Evolutionary conservation across 345 rosid genomes (phyloP), one percentile per base, ranked within the genome.

Genomic region (Pelargonium nanum): DNA sequence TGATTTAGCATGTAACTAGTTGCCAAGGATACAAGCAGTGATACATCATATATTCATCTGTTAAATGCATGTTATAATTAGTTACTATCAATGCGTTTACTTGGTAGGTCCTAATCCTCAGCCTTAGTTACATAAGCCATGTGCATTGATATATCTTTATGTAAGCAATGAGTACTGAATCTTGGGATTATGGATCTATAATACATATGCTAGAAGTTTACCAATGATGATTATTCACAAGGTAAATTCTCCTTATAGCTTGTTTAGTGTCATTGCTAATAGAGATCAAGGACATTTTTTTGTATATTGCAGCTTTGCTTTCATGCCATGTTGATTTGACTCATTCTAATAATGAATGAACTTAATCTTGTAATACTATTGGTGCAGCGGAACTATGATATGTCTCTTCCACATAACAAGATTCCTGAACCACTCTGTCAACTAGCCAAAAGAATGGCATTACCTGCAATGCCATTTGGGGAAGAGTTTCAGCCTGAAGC

Each of bases 401-500:
- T 79, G 60, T 85, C 91, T 74, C 94, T 87, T 15, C 91, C 94
- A 24, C 89, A 87, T 73, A 84, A 87, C 64, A 77, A 79, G 70
- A 93, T 93, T 21, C 99, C 99, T n/a, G 81, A 74, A 64, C 78
- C 69, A 25, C 96, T 93, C 4, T 72, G 83, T 78, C 83, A 72
- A 65, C 79, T 93, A 63, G 88, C 95, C 55, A 87, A 75, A 78
- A 80, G 51, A 60, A 70, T 85, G 69, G 94, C 99, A 4, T 68
- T 81, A 65, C 80, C 91, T 59, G 94, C 97, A 57, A 84, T 85
- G 91, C 85, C 86, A 26, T 17, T 4, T 4, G 83, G 94, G 55
- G 94, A 87, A 76, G 88, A 87, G 66, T 93, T 93, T 53, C 76
- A 40, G 67, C 96, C 97, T 5, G 96, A 93, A 79, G 99, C 76